Percentiles rank a stretch among this genome's conserved stretches.
phyloP scores from a whole-genome alignment of 176 grass and related monocot genomes.

The Tuctoria greenei region DNA sequence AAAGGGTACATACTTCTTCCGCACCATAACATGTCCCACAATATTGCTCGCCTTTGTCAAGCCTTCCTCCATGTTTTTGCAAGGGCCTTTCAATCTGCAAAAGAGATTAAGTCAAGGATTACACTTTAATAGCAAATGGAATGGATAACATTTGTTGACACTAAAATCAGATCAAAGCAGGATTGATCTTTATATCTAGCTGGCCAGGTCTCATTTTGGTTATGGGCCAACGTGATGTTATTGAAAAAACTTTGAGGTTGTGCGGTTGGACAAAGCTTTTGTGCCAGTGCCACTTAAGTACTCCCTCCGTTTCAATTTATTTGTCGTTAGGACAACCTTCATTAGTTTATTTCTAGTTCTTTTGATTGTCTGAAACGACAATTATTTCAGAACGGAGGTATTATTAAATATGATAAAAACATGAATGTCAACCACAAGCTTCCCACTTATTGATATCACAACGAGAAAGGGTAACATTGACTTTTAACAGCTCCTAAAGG shows the following conservation, averaged over 20 bases:
- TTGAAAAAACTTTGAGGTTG: neutral
- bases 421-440: neutral
- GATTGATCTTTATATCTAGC: neutral
- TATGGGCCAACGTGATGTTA: neutral
- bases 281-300: neutral
- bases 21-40: slow-evolving; percentile 97
- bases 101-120: slow-evolving; percentile 7
- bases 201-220: neutral
- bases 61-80: slow-evolving; percentile 95
- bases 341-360: too few species aligned
- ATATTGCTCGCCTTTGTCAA: slow-evolving; percentile 82
- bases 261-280: neutral
- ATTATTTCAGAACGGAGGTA: too few species aligned
- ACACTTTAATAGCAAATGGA: slow-evolving; percentile 17
- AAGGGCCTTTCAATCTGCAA: slow-evolving; percentile 89
- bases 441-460: neutral
- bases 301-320: too few species aligned
- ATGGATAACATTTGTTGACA: neutral
- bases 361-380: too few species aligned
- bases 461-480: neutral
- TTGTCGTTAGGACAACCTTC: too few species aligned
- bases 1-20: slow-evolving; percentile 53
- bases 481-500: neutral
- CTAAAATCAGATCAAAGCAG: neutral
- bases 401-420: slow-evolving; percentile 26